Evolutionary conservation across 352 stramenopile species (phyloP).

Genomic region (Aphanomyces invadans): DNA sequence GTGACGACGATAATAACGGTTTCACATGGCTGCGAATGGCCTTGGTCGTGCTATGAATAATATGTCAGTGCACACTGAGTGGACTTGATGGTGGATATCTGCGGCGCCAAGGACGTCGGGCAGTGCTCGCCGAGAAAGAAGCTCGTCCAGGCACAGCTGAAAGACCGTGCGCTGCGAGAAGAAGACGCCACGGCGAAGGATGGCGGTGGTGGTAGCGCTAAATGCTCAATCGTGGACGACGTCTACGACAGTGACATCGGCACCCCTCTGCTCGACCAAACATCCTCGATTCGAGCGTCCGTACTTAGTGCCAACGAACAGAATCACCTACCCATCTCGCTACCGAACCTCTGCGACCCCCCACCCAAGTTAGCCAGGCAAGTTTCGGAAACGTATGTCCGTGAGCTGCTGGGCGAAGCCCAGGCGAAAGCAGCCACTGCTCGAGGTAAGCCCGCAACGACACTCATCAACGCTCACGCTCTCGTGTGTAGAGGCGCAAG

Average conservation of each 20-base stretch:
- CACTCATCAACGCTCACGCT: background rate
- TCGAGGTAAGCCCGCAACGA: background rate
- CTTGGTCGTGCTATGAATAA: no score
- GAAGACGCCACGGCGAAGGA: background rate
- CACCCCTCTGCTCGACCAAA: background rate
- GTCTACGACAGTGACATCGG: background rate
- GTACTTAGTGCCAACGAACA: background rate
- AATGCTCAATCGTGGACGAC: background rate
- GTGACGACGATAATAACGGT: no score
- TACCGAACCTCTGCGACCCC: background rate
- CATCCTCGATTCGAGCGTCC: background rate
- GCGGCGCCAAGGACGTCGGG: background rate
- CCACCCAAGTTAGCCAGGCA: background rate
- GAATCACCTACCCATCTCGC: background rate
- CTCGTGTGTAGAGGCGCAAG: background rate
- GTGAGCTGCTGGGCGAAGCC: background rate
- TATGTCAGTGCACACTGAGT: no score
- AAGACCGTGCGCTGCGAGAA: background rate
- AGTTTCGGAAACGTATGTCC: background rate
- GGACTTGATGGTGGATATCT: background rate
- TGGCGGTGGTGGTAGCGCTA: background rate
- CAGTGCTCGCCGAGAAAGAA: conserved; percentile 7
- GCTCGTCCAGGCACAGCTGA: background rate
- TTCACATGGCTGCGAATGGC: no score
- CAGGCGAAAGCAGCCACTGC: background rate